Evolutionary conservation across 2,329 filamentous ascomycete genomes (phyloP), one percentile per base, ranked within the genome.

Genomic region (Hypomyces perniciosus): DNA sequence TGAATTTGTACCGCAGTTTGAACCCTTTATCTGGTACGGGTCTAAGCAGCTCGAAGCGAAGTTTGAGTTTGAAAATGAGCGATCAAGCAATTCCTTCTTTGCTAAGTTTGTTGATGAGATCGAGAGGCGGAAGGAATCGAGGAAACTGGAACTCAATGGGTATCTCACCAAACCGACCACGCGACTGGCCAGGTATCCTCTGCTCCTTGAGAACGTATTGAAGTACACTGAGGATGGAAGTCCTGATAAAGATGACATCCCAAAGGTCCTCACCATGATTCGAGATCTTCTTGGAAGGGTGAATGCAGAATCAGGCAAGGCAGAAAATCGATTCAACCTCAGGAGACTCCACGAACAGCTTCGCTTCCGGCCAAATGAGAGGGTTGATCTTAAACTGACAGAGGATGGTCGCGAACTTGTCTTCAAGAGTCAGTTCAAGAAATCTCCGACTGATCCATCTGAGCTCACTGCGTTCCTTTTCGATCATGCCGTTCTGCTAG

Each of bases 91-190:
- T 62, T 80, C 85, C 1, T 81, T 81, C 38, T 99, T 99, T 67
- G 76, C 86, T 46, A 89, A 87, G 62, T 96, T 97, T 60, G 93
- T 97, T 28, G 93, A 99, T 58, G 91, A 97, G 67, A 95, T 95
- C 5, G 93, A 99, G 69, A 80, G 93, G 52, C 81, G 95, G 60
- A 96, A 96, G 68, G 93, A 99, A 68, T 97, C 92, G 5, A 83
- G 93, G 57, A 99, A 99, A 71, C 77, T 99, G 43, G 93, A 99
- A 69, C 76, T 99, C 53, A 99, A 99, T 67, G 93, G 93, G 59
- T 99, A 99, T 65, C 76, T 99, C 47, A 99, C 93, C 7, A 99
- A 99, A 69, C 93, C 93, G 1, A 99, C 93, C 2, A 99, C 93
- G 13, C 84, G 93, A 73, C 74, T 99, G 62, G 93, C 93, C 39